A percentile compares a stretch with the other conserved stretches of the same genome.
Conservation (phyloP, 2,329 filamentous ascomycete genomes). For the Claviceps cyperi region DNA sequence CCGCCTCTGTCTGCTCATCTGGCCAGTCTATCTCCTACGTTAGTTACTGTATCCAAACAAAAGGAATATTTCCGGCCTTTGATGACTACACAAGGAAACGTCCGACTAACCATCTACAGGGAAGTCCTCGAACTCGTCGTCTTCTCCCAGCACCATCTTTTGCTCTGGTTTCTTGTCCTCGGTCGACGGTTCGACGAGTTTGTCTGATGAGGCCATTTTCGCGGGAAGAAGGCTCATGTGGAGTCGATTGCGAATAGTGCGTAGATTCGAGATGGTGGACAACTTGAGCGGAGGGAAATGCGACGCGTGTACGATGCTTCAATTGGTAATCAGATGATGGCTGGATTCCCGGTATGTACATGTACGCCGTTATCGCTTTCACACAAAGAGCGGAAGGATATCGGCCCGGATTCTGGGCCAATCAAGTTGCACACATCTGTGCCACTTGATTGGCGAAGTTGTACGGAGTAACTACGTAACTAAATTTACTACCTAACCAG, state of each 20-base stretch:
- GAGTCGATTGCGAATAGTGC: too few relatives aligned
- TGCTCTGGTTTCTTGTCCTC: conserved; percentile 23
- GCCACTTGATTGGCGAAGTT: too few relatives aligned
- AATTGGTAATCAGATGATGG: too few relatives aligned
- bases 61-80: too few relatives aligned
- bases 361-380: too few relatives aligned
- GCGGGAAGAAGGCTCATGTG: not conserved
- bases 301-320: too few relatives aligned
- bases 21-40: conserved; percentile 57
- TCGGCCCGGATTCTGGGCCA: too few relatives aligned
- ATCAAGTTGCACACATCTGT: too few relatives aligned
- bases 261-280: not conserved
- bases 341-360: too few relatives aligned
- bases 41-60: not conserved
- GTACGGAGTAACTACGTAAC: too few relatives aligned
- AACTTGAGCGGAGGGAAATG: not conserved
- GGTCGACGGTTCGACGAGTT: conserved; percentile 16
- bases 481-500: too few relatives aligned
- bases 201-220: conserved; percentile 11
- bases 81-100: not conserved
- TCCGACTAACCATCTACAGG: conserved; percentile 67
- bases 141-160: conserved; percentile 68
- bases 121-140: conserved; percentile 99
- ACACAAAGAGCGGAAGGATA: too few relatives aligned
- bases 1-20: conserved; percentile 77